phyloP scores from a whole-genome alignment of 345 rosid species.

The Lepidium aucheri region DNA sequence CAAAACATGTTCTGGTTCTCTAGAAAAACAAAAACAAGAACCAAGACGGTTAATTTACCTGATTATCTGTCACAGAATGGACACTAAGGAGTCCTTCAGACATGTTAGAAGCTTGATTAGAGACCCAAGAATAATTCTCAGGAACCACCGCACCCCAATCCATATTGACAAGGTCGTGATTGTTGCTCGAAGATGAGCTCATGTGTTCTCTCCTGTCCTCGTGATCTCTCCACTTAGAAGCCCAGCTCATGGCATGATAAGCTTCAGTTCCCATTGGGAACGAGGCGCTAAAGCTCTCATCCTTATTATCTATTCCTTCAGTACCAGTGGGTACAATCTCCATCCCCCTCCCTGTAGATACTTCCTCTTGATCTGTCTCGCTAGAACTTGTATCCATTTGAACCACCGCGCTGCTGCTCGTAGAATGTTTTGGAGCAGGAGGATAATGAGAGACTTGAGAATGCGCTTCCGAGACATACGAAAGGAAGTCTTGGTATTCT shows the following conservation, averaged over 20 bases:
- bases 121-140: constrained; percentile 38
- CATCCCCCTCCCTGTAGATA: constrained; percentile 8
- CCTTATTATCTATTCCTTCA: constrained; percentile 5
- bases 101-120: constrained; percentile 43
- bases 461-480: constrained; percentile 24
- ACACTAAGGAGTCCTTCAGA: constrained; percentile 41
- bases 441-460: constrained; percentile 8
- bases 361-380: constrained; percentile 10
- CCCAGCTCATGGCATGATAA: constrained; percentile 21
- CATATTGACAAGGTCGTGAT: constrained; percentile 30
- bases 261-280: constrained; percentile 27
- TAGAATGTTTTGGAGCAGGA: not conserved
- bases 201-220: constrained; percentile 33
- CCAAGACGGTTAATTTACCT: constrained; percentile 28
- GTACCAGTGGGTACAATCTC: constrained; percentile 5
- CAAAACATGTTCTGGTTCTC: not conserved
- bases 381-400: constrained; percentile 26
- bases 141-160: constrained; percentile 34
- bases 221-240: constrained; percentile 31
- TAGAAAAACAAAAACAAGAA: not conserved
- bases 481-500: constrained; percentile 24
- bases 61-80: constrained; percentile 36
- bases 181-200: constrained; percentile 33
- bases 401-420: not conserved
- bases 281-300: constrained; percentile 24